phyloP scores from a whole-genome alignment of 805 yeast genomes.

The Metschnikowia amazonensis region DNA sequence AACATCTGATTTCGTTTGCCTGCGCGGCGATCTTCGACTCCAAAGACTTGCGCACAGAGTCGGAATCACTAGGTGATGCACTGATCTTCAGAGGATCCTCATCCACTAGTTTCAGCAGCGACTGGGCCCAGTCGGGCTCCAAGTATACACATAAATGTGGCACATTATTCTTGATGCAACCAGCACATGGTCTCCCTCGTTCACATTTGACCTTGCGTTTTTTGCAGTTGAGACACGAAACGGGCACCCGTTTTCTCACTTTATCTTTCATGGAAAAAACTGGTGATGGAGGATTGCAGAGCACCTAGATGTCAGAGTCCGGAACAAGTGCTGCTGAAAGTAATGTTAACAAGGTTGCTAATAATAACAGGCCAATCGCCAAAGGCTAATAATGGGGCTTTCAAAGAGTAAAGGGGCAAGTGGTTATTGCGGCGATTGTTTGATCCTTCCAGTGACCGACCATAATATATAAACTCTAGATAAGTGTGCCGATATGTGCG shows the following conservation, averaged over 20 bases:
- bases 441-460: background rate
- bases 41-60: conserved; percentile 1
- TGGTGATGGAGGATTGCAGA: background rate
- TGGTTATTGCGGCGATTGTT: no score
- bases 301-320: background rate
- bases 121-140: conserved; percentile 38
- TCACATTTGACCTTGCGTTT: conserved; percentile 44
- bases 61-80: background rate
- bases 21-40: conserved; percentile 10
- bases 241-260: conserved; percentile 35
- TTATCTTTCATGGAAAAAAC: conserved; percentile 6
- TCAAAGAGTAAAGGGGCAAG: no score
- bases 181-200: conserved; percentile 39
- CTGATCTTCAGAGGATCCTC: background rate
- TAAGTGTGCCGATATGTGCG: conserved; percentile 4
- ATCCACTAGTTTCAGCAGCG: conserved; percentile 7
- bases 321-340: no score
- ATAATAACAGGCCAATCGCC: no score
- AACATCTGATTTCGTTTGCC: conserved; percentile 10
- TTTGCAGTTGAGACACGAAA: conserved; percentile 39
- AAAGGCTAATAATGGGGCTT: no score
- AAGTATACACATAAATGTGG: conserved; percentile 38
- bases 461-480: background rate
- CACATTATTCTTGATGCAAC: conserved; percentile 40
- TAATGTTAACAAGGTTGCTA: no score